Evolutionary conservation across 345 rosid species (phyloP), one percentile per base, ranked within the genome.

Genomic region (Hirschfeldia incana): DNA sequence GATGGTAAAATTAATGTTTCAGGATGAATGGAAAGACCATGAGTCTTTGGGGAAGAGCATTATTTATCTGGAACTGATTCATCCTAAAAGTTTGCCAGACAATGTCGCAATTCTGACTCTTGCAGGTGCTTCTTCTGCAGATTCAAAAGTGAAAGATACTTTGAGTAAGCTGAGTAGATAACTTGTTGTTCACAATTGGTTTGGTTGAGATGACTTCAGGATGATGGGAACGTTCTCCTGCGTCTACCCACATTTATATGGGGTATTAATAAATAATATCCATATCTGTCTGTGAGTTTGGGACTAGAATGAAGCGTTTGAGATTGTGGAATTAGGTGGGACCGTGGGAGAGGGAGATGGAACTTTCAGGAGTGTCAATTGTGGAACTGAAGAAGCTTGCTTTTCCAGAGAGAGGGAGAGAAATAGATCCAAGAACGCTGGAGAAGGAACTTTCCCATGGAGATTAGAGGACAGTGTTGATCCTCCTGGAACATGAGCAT

Each of bases 391-490:
- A 85, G 67, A 91, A 83, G 80, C 4, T 21, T 21, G 21, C 46
- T 93, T 44, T 93, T 93, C 34, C 87, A 11, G 84, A 62, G 69
- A 86, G 98, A 70, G 98, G 98, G 69, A 86, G 86, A 44, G 83
- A 82, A 4, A 85, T 91, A 3, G 91, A 91, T 78, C 90, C 92
- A 33, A 76, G 63, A 12, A 84, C 78, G 82, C 86, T 90, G 71
- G 89, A 84, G 27, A 87, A 89, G 67, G 98, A 91, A 80, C 92
- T 94, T 4, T 87, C 94, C 97, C 0, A 94, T 94, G 98, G 98
- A 94, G 84, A 88, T 92, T 67, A 88, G 96, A 88, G 96, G 8
- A 89, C 97, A 7, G 88, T 92, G 77, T 27, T 85, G 34, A 70
- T 94, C 1, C 85, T 77, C 74, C 84, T 90, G 2, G n/a, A 11